Conservation (phyloP, 192 early-diverging fungal species). For the Coemansia sp. region DNA sequence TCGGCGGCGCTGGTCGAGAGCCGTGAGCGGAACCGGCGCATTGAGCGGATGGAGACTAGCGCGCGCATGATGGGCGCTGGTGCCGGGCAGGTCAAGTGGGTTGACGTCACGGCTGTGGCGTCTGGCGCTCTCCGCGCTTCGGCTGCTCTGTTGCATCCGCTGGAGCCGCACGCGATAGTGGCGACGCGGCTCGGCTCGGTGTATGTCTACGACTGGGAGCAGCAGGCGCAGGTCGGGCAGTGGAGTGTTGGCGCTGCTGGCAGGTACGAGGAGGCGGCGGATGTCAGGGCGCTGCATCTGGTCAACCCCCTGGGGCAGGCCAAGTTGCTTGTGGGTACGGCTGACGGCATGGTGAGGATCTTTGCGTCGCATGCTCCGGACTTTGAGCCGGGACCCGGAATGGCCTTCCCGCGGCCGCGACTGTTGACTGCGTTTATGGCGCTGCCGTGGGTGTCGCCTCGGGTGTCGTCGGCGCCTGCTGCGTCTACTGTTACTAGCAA, state of each 20-base stretch:
- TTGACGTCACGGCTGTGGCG: conserved; percentile 42
- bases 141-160: conserved; percentile 73
- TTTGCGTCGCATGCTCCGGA: conserved; percentile 55
- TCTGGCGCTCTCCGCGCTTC: conserved; percentile 13
- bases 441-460: conserved; percentile 37
- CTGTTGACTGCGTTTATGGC: conserved; percentile 48
- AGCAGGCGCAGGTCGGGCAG: conserved; percentile 42
- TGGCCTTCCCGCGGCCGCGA: conserved; percentile 40
- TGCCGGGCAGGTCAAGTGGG: conserved; percentile 36
- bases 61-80: conserved; percentile 29
- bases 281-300: conserved; percentile 78
- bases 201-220: conserved; percentile 55
- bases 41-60: conserved; percentile 35
- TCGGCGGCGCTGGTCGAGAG: conserved; percentile 50
- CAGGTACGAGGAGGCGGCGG: conserved; percentile 7
- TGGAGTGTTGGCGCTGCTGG: conserved; percentile 19
- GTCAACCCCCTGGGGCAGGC: conserved; percentile 92
- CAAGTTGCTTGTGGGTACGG: conserved; percentile 66
- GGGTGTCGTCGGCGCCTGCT: not conserved
- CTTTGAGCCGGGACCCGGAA: conserved; percentile 24
- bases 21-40: conserved; percentile 41
- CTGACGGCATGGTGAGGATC: conserved; percentile 54
- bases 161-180: conserved; percentile 82
- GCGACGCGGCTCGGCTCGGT: conserved; percentile 71
- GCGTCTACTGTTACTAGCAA: not conserved